Evolutionary conservation across 2,329 filamentous ascomycete genomes (phyloP).

Genomic region (Colletotrichum australisinense): DNA sequence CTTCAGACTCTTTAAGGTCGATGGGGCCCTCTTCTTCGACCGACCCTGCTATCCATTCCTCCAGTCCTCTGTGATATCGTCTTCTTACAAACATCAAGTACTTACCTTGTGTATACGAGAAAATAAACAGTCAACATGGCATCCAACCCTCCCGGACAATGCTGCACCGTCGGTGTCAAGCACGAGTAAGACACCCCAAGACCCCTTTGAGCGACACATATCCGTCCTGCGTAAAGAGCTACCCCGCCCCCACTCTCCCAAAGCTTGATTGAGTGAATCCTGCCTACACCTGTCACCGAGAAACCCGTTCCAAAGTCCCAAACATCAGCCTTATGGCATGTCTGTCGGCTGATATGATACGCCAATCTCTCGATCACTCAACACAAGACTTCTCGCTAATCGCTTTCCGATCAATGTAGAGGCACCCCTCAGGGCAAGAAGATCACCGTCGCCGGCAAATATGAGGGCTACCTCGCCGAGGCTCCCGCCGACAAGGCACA

Average conservation of each 20-base stretch:
- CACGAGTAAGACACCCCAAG: constrained; percentile 57
- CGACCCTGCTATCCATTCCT: neutral
- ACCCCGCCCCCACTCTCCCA: constrained; percentile 17
- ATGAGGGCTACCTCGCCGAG: constrained; percentile 63
- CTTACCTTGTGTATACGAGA: neutral
- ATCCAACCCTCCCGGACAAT: constrained; percentile 62
- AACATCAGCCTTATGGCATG: neutral
- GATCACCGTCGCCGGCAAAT: constrained; percentile 57
- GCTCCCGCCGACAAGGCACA: constrained; percentile 53
- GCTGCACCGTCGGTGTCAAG: constrained; percentile 64
- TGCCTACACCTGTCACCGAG: no score
- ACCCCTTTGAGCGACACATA: no score
- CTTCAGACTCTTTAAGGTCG: constrained; percentile 22
- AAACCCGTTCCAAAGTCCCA: no score
- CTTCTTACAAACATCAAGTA: neutral
- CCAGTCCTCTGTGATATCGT: neutral
- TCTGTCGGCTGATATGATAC: neutral
- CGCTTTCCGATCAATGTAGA: constrained; percentile 43
- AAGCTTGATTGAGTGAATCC: constrained; percentile 5
- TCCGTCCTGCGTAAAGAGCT: neutral
- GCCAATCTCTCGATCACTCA: neutral
- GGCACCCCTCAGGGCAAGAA: constrained; percentile 59
- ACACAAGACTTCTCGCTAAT: neutral
- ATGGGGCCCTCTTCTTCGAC: neutral
- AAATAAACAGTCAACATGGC: constrained; percentile 55